Evolutionary conservation across 352 stramenopile species (phyloP), one percentile per base, ranked within the genome.

Genomic region (Discostella stelligera): DNA sequence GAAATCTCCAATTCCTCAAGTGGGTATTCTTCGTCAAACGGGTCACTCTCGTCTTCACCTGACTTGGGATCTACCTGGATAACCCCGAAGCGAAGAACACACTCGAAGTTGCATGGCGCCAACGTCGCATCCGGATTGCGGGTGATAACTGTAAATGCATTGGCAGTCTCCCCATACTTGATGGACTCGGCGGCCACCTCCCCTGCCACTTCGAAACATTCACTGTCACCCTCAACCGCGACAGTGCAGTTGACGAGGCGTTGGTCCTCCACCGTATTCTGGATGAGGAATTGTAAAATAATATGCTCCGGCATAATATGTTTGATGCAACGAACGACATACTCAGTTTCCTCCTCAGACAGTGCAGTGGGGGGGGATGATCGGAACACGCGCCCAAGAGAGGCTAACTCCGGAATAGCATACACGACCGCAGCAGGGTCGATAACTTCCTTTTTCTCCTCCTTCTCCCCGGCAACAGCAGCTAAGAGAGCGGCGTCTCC

Each of bases 181-280:
- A 98, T 92, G 48, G 92, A 88, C 53, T 94, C 90, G 30, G 94
- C 83, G 30, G 92, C 85, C 25, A 98, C 92, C 60, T 96, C 93
- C 56, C 94, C 95, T 59, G 95, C 93, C 5, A 98, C 90, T 52
- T 94, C 87, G 90, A 96, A 99, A 41, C 96, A 82, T 50, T 98
- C 95, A 25, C 96, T 94, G 56, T 97, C 94, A 54, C 97, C 93
- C 46, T 97, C 95, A 30, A 98, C 89, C 5, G 81, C 70, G 16
- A 95, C 89, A 58, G 88, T 95, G 20, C 98, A 94, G 76, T 99
- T 96, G 2, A 95, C 93, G 63, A 99, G 88, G 30, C 97, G 89
- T 89, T 99, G 96, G 68, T 98, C 96, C 61, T 98, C 96, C 60
- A 99, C 96, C 0, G 97, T 99, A 90, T 99, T 99, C 58, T 96